Conservation (phyloP, 2,329 filamentous ascomycete species). For the Rutstroemia sp. region DNA sequence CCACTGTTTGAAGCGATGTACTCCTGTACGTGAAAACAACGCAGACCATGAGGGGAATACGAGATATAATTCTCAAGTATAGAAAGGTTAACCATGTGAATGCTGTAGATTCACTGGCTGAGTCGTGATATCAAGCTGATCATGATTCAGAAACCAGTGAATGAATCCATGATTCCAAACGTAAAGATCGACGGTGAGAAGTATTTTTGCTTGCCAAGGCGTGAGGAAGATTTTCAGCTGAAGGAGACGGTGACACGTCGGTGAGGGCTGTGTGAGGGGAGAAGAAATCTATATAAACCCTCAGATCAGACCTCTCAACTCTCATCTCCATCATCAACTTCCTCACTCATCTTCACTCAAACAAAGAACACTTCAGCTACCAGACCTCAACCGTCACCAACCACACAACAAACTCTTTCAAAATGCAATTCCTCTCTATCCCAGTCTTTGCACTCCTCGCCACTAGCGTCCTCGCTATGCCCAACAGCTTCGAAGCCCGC, state of each 20-base stretch:
- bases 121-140: no score
- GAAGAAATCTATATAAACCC: background rate
- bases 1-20: no score
- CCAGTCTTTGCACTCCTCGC: constrained; percentile 8
- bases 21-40: background rate
- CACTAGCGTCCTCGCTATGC: constrained; percentile 6
- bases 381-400: background rate
- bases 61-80: no score
- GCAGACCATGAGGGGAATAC: background rate
- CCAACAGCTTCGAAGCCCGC: background rate
- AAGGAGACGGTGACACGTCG: background rate
- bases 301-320: background rate
- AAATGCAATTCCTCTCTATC: constrained; percentile 12
- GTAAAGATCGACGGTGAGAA: background rate
- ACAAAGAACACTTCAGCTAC: background rate
- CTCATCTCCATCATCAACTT: background rate
- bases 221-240: background rate
- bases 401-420: background rate
- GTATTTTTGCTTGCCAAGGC: background rate
- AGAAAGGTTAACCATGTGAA: no score
- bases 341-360: background rate
- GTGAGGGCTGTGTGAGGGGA: no score
- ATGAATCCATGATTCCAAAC: background rate
- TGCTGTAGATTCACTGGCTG: no score
- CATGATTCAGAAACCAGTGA: no score